phyloP scores from a whole-genome alignment of 202 grass and related monocot genomes.

The Saccharum hybrid region DNA sequence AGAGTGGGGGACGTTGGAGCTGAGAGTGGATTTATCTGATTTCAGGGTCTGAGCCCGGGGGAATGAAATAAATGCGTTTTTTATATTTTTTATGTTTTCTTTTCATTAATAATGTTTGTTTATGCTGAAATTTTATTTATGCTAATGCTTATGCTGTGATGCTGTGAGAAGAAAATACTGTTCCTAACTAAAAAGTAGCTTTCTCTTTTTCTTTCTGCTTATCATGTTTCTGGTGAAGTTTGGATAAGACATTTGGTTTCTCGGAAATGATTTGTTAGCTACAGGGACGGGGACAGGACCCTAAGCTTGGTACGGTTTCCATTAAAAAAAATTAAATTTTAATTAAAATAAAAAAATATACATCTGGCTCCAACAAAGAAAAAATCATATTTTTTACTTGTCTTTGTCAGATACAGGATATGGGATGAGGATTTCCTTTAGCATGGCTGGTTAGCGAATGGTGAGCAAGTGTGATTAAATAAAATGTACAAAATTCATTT shows the following conservation, averaged over 20 bases:
- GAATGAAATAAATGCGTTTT: constrained; percentile 33
- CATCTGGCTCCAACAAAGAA: too few species aligned
- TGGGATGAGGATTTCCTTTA: constrained; percentile 27
- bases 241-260: constrained; percentile 27
- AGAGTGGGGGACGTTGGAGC: constrained; percentile 39
- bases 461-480: constrained; percentile 1
- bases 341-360: not conserved
- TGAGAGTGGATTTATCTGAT: constrained; percentile 56
- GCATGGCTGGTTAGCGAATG: not conserved
- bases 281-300: not conserved
- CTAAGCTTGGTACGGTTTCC: too few species aligned
- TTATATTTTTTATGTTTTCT: not conserved
- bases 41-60: constrained; percentile 25
- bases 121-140: too few species aligned
- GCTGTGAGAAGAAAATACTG: too few species aligned
- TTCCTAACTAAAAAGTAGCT: too few species aligned
- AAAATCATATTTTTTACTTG: too few species aligned
- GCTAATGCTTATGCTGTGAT: too few species aligned
- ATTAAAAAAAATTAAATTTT: not conserved
- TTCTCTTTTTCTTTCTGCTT: too few species aligned
- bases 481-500: constrained; percentile 4
- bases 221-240: not conserved
- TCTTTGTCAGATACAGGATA: not conserved
- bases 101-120: too few species aligned
- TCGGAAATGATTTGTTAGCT: constrained; percentile 30